Evolutionary conservation across 2,329 filamentous ascomycete genomes (phyloP).

Genomic region (Fusarium pseudograminearum): DNA sequence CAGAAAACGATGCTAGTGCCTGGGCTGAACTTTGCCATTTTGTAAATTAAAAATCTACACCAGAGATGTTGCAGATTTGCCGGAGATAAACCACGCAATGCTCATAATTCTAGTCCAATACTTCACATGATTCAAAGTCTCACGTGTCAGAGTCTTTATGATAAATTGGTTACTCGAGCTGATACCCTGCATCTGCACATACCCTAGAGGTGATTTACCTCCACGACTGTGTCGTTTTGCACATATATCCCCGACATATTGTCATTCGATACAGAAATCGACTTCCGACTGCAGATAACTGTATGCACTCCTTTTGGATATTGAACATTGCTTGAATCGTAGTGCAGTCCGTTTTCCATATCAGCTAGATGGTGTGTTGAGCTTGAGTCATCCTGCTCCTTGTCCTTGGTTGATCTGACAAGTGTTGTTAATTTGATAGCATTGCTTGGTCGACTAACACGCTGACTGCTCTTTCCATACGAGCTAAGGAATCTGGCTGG

Average conservation of each 20-base stretch:
- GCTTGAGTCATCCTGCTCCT: slow-evolving; percentile 29
- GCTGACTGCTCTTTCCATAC: slow-evolving; percentile 26
- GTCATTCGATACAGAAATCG: background rate
- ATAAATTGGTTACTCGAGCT: background rate
- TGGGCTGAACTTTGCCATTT: background rate
- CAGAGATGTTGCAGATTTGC: background rate
- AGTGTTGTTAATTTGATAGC: slow-evolving; percentile 28
- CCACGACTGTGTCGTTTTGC: slow-evolving; percentile 29
- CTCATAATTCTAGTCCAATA: accelerated
- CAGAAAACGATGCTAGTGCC: no score
- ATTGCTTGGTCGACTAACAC: slow-evolving; percentile 31
- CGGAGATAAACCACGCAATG: background rate
- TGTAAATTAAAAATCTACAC: background rate
- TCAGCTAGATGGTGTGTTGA: slow-evolving; percentile 36
- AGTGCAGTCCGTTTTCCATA: slow-evolving; percentile 10
- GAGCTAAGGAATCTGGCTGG: slow-evolving; percentile 35
- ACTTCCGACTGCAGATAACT: slow-evolving; percentile 19
- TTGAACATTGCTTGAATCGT: background rate
- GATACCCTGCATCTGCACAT: background rate
- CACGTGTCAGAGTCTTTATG: accelerated
- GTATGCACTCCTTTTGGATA: slow-evolving; percentile 19
- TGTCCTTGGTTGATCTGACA: slow-evolving; percentile 11
- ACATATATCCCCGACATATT: slow-evolving; percentile 16
- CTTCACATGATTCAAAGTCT: accelerated
- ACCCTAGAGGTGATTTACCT: slow-evolving; percentile 1